Percentiles rank a stretch among this genome's conserved stretches.
These are phyloP conservation scores for Coelastrella sp. DNA, from an alignment of 139 green algal genomes.

Conservation along the genomic window DNA sequence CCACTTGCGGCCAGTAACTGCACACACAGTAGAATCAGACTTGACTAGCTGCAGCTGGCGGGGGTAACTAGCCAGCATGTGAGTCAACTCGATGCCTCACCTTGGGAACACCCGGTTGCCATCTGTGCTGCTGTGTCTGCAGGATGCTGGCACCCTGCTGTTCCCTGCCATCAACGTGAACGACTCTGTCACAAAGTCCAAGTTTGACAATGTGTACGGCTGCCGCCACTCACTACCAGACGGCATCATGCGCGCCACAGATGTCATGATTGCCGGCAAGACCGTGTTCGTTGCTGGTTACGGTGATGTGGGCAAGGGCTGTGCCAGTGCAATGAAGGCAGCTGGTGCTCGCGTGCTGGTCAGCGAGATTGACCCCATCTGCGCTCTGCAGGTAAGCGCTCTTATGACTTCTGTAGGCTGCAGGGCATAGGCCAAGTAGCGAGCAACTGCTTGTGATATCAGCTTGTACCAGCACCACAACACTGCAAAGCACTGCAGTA, in stretches of 20 bases:
- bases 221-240: constrained; percentile 99
- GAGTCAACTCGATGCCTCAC: too few species aligned
- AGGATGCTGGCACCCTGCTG: constrained; percentile 88
- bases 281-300: constrained; percentile 90
- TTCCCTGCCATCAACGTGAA: constrained; percentile 99
- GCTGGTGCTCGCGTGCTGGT: constrained; percentile 93
- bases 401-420: too few species aligned
- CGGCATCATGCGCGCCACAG: constrained; percentile 99
- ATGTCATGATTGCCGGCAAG: constrained; percentile 89
- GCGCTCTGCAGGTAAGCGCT: constrained; percentile 92
- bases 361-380: constrained; percentile 99
- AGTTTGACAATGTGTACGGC: constrained; percentile 99
- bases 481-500: too few species aligned
- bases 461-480: too few species aligned
- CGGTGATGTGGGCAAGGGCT: constrained; percentile 99
- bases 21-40: too few species aligned
- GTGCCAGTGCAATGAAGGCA: constrained; percentile 96
- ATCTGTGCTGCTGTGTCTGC: not conserved
- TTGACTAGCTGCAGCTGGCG: too few species aligned
- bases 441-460: too few species aligned
- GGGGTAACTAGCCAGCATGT: too few species aligned
- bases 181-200: constrained; percentile 99
- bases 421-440: too few species aligned
- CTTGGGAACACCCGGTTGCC: too few species aligned
- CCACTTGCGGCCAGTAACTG: too few species aligned